Evolutionary conservation across 2,329 filamentous ascomycete genomes (phyloP), one percentile per base, ranked within the genome.

Genomic region (Orbilia javanica): DNA sequence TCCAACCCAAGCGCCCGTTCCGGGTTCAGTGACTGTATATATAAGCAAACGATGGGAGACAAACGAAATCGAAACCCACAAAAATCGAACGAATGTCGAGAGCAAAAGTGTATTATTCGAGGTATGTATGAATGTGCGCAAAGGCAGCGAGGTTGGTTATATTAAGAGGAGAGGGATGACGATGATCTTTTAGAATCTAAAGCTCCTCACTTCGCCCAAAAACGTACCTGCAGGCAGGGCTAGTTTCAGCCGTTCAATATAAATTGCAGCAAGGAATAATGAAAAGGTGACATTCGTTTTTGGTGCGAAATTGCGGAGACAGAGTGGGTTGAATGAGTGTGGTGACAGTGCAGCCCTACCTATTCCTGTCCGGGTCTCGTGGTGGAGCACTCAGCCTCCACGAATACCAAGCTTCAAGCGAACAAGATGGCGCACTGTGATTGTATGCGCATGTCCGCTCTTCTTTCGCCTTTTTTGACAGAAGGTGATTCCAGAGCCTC

Each of bases 201-300:
- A 68, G 29, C 70, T 74, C 69, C 70, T 74, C 63, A 62, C 63
- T 62, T 68, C 52, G 63, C 63, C 70, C 63, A 74, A 68, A 74
- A 74, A 62, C 55, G 60, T 73, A 73, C 69, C 69, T 73, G 69
- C 69, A 73, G 69, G 62, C 69, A 62, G 57, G 46, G 50, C 42
- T 29, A 65, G 55, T 75, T 76, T 77, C 73, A 77, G 73, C 73
- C 73, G 66, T 69, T 46, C 57, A 62, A 72, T 66, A 66, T 73
- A 66, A 74, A 36, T 22, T 63, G 57, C 74, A 67, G 55, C 53
- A 42, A 52, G 63, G 31, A 66, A 60, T 60, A 63, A 53, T 63
- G 52, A 70, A 31, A 48, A 57, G n/a, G 44, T 46, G 55, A 62
- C 39, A 57, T 74, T 72, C 74, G 63, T 53, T 78, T 78, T 78